phyloP scores from a whole-genome alignment of 805 yeast species.

The Ogataea pignaliae region DNA sequence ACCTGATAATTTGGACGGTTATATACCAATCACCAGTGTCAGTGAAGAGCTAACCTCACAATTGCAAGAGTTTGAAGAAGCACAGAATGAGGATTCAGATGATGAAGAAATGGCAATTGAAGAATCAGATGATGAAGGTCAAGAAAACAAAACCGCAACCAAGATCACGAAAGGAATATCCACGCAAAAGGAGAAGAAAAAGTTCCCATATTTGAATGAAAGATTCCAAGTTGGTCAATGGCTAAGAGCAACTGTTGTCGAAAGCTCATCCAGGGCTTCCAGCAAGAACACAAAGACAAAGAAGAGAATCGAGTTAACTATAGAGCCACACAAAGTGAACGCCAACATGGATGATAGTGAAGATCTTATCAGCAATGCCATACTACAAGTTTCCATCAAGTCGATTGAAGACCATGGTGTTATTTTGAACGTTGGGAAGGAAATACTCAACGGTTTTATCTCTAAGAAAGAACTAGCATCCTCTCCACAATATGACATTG shows the following conservation, averaged over 20 bases:
- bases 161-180: conserved; percentile 21
- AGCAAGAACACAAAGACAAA: conserved; percentile 36
- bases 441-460: conserved; percentile 61
- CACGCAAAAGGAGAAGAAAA: conserved; percentile 25
- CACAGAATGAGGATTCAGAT: conserved; percentile 31
- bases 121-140: conserved; percentile 26
- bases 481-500: conserved; percentile 33
- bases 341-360: conserved; percentile 50
- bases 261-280: conserved; percentile 34
- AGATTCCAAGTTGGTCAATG: conserved; percentile 75
- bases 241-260: conserved; percentile 76
- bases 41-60: conserved; percentile 56
- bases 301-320: conserved; percentile 64
- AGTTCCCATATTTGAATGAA: conserved; percentile 51
- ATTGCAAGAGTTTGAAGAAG: conserved; percentile 55
- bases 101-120: conserved; percentile 1
- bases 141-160: conserved; percentile 23
- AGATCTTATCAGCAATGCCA: conserved; percentile 57
- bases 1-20: conserved; percentile 80
- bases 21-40: conserved; percentile 67
- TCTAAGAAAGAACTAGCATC: conserved; percentile 58
- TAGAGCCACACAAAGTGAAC: conserved; percentile 75
- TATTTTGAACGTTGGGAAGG: conserved; percentile 64
- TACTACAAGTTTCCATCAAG: conserved; percentile 71
- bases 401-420: conserved; percentile 93